These are phyloP conservation scores for Epichloe gansuensis DNA, from an alignment of 2,329 filamentous ascomycete genomes.

Conservation along the genomic window DNA sequence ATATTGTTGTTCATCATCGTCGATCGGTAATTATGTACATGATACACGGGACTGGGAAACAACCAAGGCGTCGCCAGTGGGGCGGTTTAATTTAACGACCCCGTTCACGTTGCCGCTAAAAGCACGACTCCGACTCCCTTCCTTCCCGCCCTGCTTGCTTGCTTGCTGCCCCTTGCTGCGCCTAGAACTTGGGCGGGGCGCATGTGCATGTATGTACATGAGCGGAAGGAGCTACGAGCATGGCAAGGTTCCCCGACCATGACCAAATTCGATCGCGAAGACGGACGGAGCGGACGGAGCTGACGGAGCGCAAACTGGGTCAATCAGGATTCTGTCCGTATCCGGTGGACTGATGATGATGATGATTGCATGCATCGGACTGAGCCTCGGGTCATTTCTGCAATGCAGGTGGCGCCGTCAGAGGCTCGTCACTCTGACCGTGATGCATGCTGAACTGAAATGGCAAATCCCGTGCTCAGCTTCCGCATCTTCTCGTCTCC, in stretches of 20 bases:
- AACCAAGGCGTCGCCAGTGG: neutral
- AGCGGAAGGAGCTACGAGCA: neutral
- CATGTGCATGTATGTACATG: too few species aligned
- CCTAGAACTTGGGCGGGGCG: neutral
- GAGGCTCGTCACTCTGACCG: neutral
- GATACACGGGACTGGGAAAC: neutral
- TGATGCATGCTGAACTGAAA: neutral
- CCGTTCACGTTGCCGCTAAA: neutral
- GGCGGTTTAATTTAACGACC: neutral
- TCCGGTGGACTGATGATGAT: neutral
- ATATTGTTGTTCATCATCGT: neutral
- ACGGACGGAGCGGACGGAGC: neutral
- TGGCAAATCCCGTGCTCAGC: too few species aligned
- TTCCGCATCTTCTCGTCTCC: neutral
- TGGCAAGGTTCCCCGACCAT: neutral
- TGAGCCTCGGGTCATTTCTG: neutral
- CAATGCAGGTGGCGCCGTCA: neutral
- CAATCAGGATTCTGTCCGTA: neutral
- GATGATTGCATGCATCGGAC: neutral
- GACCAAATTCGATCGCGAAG: conserved; percentile 1
- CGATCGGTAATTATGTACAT: neutral
- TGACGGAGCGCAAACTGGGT: neutral
- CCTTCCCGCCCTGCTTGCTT: too few species aligned
- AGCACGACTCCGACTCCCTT: too few species aligned
- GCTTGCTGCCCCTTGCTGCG: neutral